Base-by-base conservation (phyloP, 108 stramenopile species). In the Schizochytrium sp. region DNA sequence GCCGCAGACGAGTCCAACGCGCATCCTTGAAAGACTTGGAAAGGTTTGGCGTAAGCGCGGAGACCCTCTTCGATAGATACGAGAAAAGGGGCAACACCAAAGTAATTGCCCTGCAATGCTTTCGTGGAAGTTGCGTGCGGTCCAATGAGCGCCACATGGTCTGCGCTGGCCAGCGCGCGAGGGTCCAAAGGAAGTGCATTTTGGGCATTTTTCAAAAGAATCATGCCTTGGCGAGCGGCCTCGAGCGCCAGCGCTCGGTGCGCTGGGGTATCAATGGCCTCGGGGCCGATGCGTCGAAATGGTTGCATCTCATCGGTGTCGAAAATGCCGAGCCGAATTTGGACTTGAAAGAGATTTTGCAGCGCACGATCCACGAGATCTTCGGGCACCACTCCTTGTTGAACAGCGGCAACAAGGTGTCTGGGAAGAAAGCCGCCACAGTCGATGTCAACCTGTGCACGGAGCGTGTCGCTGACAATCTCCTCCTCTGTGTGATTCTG, bases 201-300 rank as follows among this genome's bases (percentile, higher is more conserved):
- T 5, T 60, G n/a, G 5, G 58, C 53, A 58, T 92, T 92, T 87
- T 92, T 92, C 48, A 90, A 51, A 8, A 92, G 88, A 34, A 90
- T 59, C n/a, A 90, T 88, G 41, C 72, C 90, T 88, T 92, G 91
- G 5, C 53, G 28, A 16, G 90, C 69, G 44, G 88, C 91, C 23
- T 92, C 91, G 25, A 87, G 44, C 4, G 90, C 69, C 5, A 89
- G 44, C 5, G 34, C 14, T 19, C 53, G 44, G 45, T 89, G 60
- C 23, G 44, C 76, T 23, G 58, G 57, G 5, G 88, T 43, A 58
- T 58, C 47, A 5, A 92, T 55, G 23, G 5, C 25, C 4, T 90
- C 88, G 23, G 89, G 45, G 10, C 72, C 72, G 18, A 53, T 51
- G 6, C 41, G 44, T 3, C 72, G 58, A 34, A 72, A 60, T 19